Conservation (phyloP, 305 asterid genomes). For the Solanum hybrid region DNA sequence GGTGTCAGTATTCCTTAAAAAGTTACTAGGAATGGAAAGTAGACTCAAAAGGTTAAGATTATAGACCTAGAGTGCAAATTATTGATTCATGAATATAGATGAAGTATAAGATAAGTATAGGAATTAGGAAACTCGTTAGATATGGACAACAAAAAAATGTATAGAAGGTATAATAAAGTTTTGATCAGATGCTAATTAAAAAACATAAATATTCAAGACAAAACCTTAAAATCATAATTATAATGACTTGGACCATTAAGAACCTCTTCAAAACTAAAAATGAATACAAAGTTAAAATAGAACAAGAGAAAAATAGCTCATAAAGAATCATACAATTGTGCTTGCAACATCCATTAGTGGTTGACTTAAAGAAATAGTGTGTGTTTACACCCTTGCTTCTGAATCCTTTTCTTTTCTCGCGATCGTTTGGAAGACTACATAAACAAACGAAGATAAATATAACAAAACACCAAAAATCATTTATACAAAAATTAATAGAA, state of each 20-base stretch:
- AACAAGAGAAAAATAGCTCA: background rate
- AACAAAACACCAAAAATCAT: too few species aligned
- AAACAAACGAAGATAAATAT: background rate
- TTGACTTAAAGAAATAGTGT: background rate
- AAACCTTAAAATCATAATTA: background rate
- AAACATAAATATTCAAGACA: background rate
- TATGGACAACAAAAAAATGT: background rate
- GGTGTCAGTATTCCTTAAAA: background rate
- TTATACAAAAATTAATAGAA: background rate
- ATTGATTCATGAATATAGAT: background rate
- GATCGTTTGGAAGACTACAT: background rate
- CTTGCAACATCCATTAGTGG: background rate
- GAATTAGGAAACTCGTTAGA: background rate
- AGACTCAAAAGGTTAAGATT: background rate
- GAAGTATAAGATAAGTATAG: conserved; percentile 1
- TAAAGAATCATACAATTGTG: background rate
- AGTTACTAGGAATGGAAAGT: background rate
- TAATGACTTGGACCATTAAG: background rate
- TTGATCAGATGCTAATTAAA: background rate
- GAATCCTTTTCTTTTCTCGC: background rate
- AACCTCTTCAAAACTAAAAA: background rate
- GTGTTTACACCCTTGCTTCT: background rate
- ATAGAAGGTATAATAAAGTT: background rate
- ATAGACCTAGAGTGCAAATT: background rate
- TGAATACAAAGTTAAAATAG: background rate